phyloP scores from a whole-genome alignment of 305 asterid genomes.

The Euphrasia arctica region DNA sequence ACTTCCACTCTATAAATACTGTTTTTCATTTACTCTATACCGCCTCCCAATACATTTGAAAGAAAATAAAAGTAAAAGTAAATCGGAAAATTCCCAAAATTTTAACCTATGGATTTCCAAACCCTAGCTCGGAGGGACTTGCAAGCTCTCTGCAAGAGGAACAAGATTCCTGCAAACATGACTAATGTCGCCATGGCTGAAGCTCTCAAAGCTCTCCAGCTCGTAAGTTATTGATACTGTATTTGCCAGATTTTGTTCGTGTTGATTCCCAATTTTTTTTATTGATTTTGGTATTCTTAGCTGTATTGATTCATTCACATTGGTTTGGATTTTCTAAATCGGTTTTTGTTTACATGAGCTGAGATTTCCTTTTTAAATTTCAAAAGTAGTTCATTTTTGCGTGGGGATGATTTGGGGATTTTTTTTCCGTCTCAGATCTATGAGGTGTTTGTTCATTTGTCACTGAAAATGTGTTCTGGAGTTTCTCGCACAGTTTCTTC shows the following conservation, averaged over 20 bases:
- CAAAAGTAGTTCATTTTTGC: background rate
- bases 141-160: constrained; percentile 72
- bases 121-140: constrained; percentile 57
- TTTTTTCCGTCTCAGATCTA: background rate
- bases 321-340: background rate
- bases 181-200: constrained; percentile 68
- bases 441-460: background rate
- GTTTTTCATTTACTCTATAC: background rate
- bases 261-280: background rate
- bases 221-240: constrained; percentile 29
- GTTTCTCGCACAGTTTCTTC: background rate
- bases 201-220: constrained; percentile 50
- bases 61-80: background rate
- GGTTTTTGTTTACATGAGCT: too few species aligned
- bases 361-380: background rate
- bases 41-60: constrained; percentile 10
- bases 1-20: constrained; percentile 10
- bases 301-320: constrained; percentile 19
- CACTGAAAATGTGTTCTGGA: background rate
- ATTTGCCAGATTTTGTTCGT: background rate
- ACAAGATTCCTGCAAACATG: constrained; percentile 60
- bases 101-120: constrained; percentile 53
- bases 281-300: background rate
- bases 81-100: background rate
- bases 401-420: background rate